A percentile compares a stretch with the other conserved stretches of the same genome.
phyloP scores from a whole-genome alignment of 441 rosid genomes.

The Theobroma grandiflorum region DNA sequence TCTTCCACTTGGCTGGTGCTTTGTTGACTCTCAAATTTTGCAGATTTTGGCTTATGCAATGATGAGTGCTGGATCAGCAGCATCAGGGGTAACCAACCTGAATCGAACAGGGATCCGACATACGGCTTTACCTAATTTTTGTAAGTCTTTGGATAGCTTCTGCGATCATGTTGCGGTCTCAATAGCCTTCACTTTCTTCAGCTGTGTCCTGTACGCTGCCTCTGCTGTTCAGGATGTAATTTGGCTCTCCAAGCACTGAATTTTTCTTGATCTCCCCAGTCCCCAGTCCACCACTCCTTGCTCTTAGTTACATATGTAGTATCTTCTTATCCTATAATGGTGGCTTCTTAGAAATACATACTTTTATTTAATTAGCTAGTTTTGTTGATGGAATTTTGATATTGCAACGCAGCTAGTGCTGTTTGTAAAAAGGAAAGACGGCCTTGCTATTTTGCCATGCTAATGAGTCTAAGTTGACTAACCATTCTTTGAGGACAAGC shows the following conservation, averaged over 20 bases:
- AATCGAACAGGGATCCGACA: slow-evolving; percentile 82
- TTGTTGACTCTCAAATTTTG: neutral
- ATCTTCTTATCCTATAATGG: too few relatives aligned
- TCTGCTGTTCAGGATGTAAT: slow-evolving; percentile 64
- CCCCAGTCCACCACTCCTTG: too few relatives aligned
- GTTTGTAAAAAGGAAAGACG: too few relatives aligned
- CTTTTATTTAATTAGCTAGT: too few relatives aligned
- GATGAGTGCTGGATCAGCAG: slow-evolving; percentile 84
- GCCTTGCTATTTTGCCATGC: too few relatives aligned
- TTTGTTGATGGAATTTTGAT: too few relatives aligned
- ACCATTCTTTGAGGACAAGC: too few relatives aligned
- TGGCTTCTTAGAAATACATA: too few relatives aligned
- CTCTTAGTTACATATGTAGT: too few relatives aligned
- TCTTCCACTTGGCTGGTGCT: neutral
- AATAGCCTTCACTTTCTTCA: slow-evolving; percentile 67
- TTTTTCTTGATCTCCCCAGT: neutral
- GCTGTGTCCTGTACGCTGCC: slow-evolving; percentile 63
- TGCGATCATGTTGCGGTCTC: slow-evolving; percentile 78
- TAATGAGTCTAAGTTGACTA: too few relatives aligned
- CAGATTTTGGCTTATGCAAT: slow-evolving; percentile 71
- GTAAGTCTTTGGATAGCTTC: slow-evolving; percentile 70
- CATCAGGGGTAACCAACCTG: slow-evolving; percentile 82
- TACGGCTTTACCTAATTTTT: slow-evolving; percentile 77
- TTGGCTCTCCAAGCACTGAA: slow-evolving; percentile 57
- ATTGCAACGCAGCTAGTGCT: too few relatives aligned